Evolutionary conservation across 768 basidiomycete genomes (phyloP).

Genomic region (Ephemerocybe angulata): DNA sequence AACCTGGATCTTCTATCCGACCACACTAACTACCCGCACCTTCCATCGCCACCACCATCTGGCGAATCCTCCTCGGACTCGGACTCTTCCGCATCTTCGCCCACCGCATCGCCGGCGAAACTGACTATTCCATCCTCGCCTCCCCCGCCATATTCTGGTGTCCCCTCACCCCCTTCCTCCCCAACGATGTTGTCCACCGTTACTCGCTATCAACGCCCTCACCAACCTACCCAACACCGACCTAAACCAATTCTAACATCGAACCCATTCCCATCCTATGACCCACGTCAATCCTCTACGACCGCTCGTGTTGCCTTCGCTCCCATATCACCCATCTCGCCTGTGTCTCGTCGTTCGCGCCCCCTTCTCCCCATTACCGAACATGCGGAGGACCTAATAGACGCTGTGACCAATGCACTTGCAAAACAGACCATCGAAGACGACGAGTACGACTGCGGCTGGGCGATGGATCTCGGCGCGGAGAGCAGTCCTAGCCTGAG

Average conservation of each 20-base stretch:
- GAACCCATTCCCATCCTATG: not conserved
- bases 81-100: not conserved
- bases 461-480: slow-evolving; percentile 1
- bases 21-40: not conserved
- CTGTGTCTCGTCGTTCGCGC: not conserved
- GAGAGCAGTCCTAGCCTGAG: not conserved
- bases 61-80: not conserved
- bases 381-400: not conserved
- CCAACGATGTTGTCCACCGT: not conserved
- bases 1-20: not conserved
- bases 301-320: not conserved
- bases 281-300: not conserved
- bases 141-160: not conserved
- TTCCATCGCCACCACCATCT: not conserved
- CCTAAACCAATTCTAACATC: not conserved
- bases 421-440: not conserved
- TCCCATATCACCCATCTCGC: not conserved
- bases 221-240: not conserved
- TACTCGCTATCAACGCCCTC: not conserved
- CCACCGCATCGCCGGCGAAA: not conserved
- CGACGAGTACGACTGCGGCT: slow-evolving; percentile 4
- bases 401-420: not conserved
- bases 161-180: not conserved
- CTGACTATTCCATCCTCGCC: not conserved
- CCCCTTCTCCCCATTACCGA: not conserved